Percentiles rank a stretch among this genome's conserved stretches.
These are phyloP conservation scores for Nidularia pulvinata DNA, from an alignment of 768 basidiomycete species.

Conservation along the genomic window DNA sequence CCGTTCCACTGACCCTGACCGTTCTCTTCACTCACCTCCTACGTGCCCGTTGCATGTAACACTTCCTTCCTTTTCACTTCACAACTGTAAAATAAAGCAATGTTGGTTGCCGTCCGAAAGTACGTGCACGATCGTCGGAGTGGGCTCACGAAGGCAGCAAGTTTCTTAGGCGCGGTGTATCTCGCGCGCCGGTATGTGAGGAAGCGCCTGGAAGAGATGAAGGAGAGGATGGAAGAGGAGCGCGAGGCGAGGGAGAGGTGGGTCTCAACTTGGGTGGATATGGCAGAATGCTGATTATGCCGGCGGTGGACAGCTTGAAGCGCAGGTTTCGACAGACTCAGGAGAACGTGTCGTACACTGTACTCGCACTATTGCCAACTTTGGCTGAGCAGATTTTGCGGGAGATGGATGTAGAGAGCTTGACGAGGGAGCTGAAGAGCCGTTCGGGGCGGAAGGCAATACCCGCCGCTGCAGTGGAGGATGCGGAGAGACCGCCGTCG, in stretches of 20 bases:
- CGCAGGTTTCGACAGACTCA: constrained; percentile 77
- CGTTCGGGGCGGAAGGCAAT: constrained; percentile 15
- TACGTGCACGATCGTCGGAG: constrained; percentile 50
- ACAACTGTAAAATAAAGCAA: too few species aligned
- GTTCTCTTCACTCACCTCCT: too few species aligned
- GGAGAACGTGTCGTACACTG: constrained; percentile 75
- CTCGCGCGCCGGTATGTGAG: constrained; percentile 58
- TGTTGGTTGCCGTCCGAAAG: not conserved
- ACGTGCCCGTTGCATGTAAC: too few species aligned
- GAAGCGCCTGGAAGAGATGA: constrained; percentile 64
- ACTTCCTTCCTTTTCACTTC: too few species aligned
- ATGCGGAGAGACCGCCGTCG: too few species aligned
- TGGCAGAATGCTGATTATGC: constrained; percentile 1
- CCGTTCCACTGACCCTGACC: too few species aligned
- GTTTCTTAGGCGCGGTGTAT: constrained; percentile 62
- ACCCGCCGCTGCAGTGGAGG: too few species aligned
- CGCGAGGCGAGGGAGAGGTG: constrained; percentile 69
- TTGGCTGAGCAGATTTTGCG: constrained; percentile 64
- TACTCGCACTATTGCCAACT: constrained; percentile 69
- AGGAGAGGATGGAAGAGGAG: constrained; percentile 60
- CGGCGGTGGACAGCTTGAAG: constrained; percentile 48
- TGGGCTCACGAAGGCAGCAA: constrained; percentile 46
- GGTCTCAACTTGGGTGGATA: constrained; percentile 23
- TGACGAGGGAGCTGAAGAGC: constrained; percentile 54
- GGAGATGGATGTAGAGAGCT: constrained; percentile 75